Evolutionary conservation across 1,139 yeast genomes (phyloP), one percentile per base, ranked within the genome.

Genomic region (Geotrichum candidum): DNA sequence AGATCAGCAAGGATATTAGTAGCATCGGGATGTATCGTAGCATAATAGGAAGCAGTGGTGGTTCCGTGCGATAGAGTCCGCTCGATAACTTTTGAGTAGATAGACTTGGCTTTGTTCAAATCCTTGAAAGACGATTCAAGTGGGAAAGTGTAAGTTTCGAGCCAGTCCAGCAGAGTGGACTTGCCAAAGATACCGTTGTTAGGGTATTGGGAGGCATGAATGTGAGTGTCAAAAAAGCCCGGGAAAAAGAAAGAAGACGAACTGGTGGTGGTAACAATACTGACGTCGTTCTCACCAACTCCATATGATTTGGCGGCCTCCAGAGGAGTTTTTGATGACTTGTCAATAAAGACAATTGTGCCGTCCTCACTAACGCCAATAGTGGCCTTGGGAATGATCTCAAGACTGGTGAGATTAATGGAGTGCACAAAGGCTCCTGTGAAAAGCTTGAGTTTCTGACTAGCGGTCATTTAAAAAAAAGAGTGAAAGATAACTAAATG

Each of bases 161-260:
- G 80, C 99, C 99, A 94, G 66, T 92, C 96, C 61, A 94, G 78
- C 59, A 94, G 78, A 0, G 96, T 95, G 1, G 89, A 79, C 65
- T 87, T 89, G 55, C 96, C 91, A 65, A 96, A 95, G 51, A 94
- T 84, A 0, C 98, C 98, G 57, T 84, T 81, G 73, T 94, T 94
- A n/a, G 98, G 97, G 72, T 85, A 94, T 75, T 94, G 99, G 3
- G 98, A 88, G 0, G 98, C 97, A 73, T 94, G 99, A 64, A 91
- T 90, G 72, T 94, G 99, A 1, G 98, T 91, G 71, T 94, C 99
- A 15, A 94, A 78, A 69, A 94, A 91, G 0, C 99, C 99, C 0
- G 99, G 99, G 69, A 90, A 84, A 69, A 87, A 84, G 72, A 92
- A 91, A 60, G 80, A 63, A 22, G 63, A 50, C 3, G 61, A 58